phyloP scores from a whole-genome alignment of 139 green algal species.

The Chlorella sp. region DNA sequence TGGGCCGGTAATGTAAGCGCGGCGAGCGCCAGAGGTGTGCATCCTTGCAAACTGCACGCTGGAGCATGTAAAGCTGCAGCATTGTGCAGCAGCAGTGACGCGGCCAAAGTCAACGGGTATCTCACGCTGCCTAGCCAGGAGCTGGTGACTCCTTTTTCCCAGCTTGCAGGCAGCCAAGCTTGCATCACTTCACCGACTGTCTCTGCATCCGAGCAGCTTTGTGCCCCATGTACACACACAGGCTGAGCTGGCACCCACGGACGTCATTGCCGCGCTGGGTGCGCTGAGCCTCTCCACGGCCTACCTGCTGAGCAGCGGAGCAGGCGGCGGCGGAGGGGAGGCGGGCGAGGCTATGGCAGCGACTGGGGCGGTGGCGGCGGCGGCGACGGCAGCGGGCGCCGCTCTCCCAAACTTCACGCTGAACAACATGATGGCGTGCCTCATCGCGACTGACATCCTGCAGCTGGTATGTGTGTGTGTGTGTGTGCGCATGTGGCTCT shows the following conservation, averaged over 20 bases:
- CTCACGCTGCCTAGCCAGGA: too few species aligned
- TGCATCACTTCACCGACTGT: background rate
- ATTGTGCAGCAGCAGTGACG: too few species aligned
- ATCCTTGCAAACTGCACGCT: background rate
- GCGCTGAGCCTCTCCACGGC: slow-evolving; percentile 40
- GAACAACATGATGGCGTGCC: slow-evolving; percentile 68
- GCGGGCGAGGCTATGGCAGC: too few species aligned
- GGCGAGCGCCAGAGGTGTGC: background rate
- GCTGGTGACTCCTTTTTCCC: background rate
- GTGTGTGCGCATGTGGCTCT: slow-evolving; percentile 1
- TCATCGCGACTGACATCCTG: slow-evolving; percentile 34
- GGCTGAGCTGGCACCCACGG: slow-evolving; percentile 22
- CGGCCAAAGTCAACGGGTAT: background rate
- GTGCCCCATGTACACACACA: background rate
- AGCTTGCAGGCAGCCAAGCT: background rate
- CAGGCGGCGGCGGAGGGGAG: too few species aligned
- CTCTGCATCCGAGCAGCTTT: background rate
- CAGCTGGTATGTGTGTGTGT: slow-evolving; percentile 15
- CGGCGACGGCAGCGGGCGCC: too few species aligned
- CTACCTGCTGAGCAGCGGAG: slow-evolving; percentile 41
- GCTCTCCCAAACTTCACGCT: slow-evolving; percentile 77
- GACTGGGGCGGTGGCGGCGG: too few species aligned
- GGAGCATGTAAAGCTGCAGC: too few species aligned
- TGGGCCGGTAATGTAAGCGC: background rate
- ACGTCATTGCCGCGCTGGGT: slow-evolving; percentile 28